Conservation (phyloP, 306 rosid genomes). For the Carpinus fangiana region DNA sequence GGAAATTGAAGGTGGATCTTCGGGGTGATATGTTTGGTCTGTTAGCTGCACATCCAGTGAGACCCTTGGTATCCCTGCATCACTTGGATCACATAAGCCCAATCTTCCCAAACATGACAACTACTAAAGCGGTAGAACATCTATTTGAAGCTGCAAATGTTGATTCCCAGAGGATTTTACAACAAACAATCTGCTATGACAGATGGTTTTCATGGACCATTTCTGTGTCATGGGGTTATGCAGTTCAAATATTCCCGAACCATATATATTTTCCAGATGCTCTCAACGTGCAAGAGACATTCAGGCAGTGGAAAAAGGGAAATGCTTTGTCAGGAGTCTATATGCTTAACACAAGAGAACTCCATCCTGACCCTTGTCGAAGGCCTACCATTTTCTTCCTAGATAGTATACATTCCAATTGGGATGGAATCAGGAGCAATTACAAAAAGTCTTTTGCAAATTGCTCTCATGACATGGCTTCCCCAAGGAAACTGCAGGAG, state of each 20-base stretch:
- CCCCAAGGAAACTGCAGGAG: conserved; percentile 56
- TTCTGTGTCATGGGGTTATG: conserved; percentile 89
- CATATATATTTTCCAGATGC: conserved; percentile 54
- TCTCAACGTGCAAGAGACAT: conserved; percentile 60
- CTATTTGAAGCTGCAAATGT: conserved; percentile 50
- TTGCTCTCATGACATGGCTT: conserved; percentile 48
- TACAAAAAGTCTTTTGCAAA: conserved; percentile 54
- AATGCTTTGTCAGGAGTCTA: conserved; percentile 43
- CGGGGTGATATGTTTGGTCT: conserved; percentile 71
- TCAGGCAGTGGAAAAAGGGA: conserved; percentile 62
- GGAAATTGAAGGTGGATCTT: conserved; percentile 60
- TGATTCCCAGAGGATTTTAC: conserved; percentile 75
- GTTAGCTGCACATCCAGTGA: conserved; percentile 75
- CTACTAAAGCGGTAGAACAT: conserved; percentile 53
- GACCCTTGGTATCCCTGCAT: conserved; percentile 79
- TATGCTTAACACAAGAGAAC: conserved; percentile 48
- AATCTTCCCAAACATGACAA: conserved; percentile 76
- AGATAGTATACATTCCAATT: conserved; percentile 37
- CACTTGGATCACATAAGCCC: conserved; percentile 63
- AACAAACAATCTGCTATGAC: conserved; percentile 82
- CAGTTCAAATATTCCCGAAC: conserved; percentile 63
- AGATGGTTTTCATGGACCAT: conserved; percentile 81
- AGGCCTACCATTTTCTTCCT: conserved; percentile 69
- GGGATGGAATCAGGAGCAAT: conserved; percentile 41
- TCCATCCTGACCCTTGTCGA: conserved; percentile 56